Evolutionary conservation across 139 green algal genomes (phyloP), one percentile per base, ranked within the genome.

Genomic region (Bryopsis sp.): DNA sequence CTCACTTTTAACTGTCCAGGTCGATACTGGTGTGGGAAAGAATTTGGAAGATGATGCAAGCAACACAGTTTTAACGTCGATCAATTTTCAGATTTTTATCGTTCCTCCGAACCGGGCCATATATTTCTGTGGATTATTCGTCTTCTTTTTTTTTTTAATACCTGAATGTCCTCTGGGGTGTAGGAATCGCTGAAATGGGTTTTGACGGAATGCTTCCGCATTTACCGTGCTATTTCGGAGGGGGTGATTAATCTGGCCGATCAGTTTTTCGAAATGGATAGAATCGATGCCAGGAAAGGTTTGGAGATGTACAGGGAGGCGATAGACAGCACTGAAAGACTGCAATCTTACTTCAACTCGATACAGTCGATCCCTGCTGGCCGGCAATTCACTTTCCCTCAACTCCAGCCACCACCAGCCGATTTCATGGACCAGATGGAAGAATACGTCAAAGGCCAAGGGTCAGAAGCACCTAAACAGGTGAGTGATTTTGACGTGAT

Each of bases 201-300:
- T 35, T 63, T 92, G 31, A 85, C 80, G 33, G 83, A 93, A 74
- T 78, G 79, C 32, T 77, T 82, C 15, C 70, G 81, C 36, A 67
- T 91, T 48, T 97, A 97, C 79, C 84, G 86, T 43, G 80, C 86
- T 2, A 87, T 95, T 58, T 93, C 84, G 50, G 92, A 97, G 74
- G 92, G 92, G 8, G 70, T 97, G 24, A 94, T 97, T 72, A 97
- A 97, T 73, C 79, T 97, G 64, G 86, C 92, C 0, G 92, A 97
- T 74, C 79, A 86, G 58, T 97, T 93, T 67, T 97, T 97, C 76
- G 87, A 95, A 66, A 96, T 97, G 91, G 80, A 90, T 35, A 78
- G 81, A 39, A 50, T 77, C 2, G 80, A 91, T 58, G 90, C 88
- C 5, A 71, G 79, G 28, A 84, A 85, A 72, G 73, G 76, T 24